Evolutionary conservation across 2,329 filamentous ascomycete species (phyloP).

Genomic region (Dactylonectria macrodidyma): DNA sequence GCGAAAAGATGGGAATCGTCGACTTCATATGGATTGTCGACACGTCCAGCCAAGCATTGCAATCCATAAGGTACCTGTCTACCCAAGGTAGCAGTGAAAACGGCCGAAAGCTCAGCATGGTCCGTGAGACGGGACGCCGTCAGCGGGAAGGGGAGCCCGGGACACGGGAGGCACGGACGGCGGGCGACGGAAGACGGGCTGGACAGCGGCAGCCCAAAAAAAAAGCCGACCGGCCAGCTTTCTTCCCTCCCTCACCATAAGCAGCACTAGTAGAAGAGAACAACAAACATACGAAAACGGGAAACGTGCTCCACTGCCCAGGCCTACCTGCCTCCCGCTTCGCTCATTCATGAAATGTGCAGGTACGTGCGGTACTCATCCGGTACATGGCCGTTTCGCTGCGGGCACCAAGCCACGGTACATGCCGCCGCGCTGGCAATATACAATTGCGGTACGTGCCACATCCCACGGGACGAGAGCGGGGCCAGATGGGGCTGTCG

Average conservation of each 20-base stretch:
- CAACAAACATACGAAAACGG: no score
- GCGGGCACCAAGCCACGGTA: not conserved
- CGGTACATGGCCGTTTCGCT: not conserved
- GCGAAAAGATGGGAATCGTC: not conserved
- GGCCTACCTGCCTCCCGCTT: no score
- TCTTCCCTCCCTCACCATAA: no score
- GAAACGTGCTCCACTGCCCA: no score
- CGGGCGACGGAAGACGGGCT: not conserved
- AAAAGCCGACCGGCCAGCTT: not conserved
- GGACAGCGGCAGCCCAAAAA: not conserved
- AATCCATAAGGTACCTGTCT: not conserved
- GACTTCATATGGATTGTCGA: slow-evolving; percentile 1
- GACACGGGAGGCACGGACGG: not conserved
- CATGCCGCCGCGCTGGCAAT: not conserved
- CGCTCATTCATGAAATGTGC: no score
- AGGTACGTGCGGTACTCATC: no score
- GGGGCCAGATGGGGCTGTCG: no score
- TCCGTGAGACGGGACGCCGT: not conserved
- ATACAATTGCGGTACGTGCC: not conserved
- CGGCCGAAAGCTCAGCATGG: no score
- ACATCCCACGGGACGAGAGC: not conserved
- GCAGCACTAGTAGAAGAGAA: no score
- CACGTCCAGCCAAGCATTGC: not conserved
- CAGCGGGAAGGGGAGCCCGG: not conserved
- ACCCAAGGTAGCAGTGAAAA: not conserved